phyloP scores from a whole-genome alignment of 495 filamentous ascomycete species.

The Penicillium canariense region DNA sequence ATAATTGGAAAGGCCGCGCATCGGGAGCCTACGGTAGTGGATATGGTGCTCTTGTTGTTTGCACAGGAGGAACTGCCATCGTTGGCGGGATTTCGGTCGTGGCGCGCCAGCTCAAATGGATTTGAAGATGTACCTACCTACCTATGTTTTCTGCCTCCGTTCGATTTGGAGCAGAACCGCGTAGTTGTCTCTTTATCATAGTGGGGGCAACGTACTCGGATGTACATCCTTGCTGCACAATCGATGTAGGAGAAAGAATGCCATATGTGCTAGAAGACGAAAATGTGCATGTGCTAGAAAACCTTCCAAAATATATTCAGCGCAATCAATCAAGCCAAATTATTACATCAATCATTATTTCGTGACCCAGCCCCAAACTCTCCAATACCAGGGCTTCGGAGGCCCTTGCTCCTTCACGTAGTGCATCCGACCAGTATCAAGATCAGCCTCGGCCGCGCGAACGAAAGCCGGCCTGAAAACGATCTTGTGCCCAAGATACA shows the following conservation, averaged over 20 bases:
- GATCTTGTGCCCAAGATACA: constrained; percentile 54
- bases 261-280: no score
- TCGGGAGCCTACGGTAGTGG: constrained; percentile 35
- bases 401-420: constrained; percentile 29
- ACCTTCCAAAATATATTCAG: neutral
- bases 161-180: no score
- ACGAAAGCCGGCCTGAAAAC: constrained; percentile 33
- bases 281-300: no score
- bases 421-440: constrained; percentile 38
- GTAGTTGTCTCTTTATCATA: no score
- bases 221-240: neutral
- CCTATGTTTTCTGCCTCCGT: no score
- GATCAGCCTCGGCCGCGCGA: constrained; percentile 34
- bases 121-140: constrained; percentile 9
- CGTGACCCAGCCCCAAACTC: constrained; percentile 24
- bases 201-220: no score
- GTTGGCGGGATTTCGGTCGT: constrained; percentile 35
- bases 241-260: no score
- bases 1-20: constrained; percentile 15
- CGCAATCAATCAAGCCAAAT: neutral
- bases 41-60: constrained; percentile 40
- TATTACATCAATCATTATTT: constrained; percentile 9
- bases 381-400: constrained; percentile 29
- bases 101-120: constrained; percentile 13
- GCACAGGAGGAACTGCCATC: constrained; percentile 40